These are phyloP conservation scores for Puccinia hordei DNA, from an alignment of 1,284 basidiomycete genomes.

Conservation along the genomic window DNA sequence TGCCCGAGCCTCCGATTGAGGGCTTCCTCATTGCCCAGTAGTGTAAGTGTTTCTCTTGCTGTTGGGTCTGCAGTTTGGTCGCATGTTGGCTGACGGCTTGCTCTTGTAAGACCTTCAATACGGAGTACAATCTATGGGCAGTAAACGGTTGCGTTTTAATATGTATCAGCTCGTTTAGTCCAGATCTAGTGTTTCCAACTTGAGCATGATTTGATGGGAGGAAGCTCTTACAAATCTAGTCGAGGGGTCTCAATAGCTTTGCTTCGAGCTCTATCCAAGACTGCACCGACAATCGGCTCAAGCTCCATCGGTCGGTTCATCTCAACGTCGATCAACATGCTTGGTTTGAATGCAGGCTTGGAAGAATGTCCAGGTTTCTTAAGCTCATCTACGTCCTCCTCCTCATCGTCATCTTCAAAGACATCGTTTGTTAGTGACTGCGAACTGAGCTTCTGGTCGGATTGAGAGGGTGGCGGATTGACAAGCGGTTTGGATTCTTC, in stretches of 20 bases:
- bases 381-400: constrained; percentile 1
- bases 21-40: constrained; percentile 50
- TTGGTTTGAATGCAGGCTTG: constrained; percentile 27
- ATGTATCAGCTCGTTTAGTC: constrained; percentile 5
- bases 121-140: constrained; percentile 39
- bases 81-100: constrained; percentile 31
- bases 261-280: constrained; percentile 36
- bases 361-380: neutral
- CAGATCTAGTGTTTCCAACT: too few relatives aligned
- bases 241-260: constrained; percentile 50
- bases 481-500: too few relatives aligned
- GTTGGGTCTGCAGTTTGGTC: constrained; percentile 33
- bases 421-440: neutral
- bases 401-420: constrained; percentile 31
- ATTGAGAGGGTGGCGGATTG: neutral
- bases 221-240: constrained; percentile 36
- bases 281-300: constrained; percentile 44
- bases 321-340: constrained; percentile 46
- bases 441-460: constrained; percentile 11
- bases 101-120: constrained; percentile 45
- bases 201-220: neutral
- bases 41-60: constrained; percentile 42
- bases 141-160: too few relatives aligned
- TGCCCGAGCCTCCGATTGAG: constrained; percentile 41
- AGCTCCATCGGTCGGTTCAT: constrained; percentile 47